Evolutionary conservation across 2,329 filamentous ascomycete species (phyloP).

Genomic region (Botrytis medusae): DNA sequence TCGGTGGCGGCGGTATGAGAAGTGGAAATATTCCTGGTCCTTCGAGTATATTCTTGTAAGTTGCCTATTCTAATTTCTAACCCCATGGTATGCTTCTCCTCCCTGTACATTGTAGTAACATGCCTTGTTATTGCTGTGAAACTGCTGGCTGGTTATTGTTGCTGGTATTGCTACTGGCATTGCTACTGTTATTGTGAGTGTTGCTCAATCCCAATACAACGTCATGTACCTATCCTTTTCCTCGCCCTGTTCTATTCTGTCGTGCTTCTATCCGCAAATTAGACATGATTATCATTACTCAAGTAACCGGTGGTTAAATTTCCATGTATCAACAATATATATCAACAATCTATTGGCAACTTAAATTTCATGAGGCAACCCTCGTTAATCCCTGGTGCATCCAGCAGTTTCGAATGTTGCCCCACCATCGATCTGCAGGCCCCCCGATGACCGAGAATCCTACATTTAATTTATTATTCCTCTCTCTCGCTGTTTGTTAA

Average conservation of each 20-base stretch:
- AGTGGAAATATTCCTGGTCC: not conserved
- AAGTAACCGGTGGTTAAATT: not conserved
- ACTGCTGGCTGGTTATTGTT: not conserved
- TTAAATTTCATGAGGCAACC: not conserved
- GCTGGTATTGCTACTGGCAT: not conserved
- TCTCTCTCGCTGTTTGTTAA: not conserved
- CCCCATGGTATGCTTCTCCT: not conserved
- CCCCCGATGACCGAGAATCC: slow-evolving; percentile 1
- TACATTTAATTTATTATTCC: slow-evolving; percentile 4
- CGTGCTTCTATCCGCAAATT: not conserved
- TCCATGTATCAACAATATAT: not conserved
- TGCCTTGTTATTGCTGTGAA: not conserved
- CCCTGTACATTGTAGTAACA: not conserved
- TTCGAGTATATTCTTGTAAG: not conserved
- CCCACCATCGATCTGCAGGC: slow-evolving; percentile 6
- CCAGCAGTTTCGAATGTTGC: slow-evolving; percentile 1
- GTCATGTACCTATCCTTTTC: not conserved
- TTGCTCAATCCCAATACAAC: not conserved
- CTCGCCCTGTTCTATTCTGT: not conserved
- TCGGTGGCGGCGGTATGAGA: not conserved
- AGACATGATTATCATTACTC: not conserved
- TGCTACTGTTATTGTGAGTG: too few species aligned
- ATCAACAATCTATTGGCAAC: not conserved
- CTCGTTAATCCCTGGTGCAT: slow-evolving; percentile 2
- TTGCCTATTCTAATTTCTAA: too few species aligned